phyloP scores from a whole-genome alignment of 441 rosid species.

The Pelargonium myrrhifolium region DNA sequence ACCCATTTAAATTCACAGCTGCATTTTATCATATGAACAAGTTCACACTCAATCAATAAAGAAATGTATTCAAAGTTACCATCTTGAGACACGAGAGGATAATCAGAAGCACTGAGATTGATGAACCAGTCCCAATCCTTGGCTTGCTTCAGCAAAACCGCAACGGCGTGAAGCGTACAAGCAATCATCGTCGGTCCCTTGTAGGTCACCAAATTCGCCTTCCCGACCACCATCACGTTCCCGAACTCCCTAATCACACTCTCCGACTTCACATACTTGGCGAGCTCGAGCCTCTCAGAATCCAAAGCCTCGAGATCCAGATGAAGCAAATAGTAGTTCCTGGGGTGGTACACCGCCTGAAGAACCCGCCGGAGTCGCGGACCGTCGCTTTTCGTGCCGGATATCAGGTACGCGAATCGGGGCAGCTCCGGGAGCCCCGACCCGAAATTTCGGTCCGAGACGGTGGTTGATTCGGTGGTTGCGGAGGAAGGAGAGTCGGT shows the following conservation, averaged over 20 bases:
- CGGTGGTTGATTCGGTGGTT: slow-evolving; percentile 7
- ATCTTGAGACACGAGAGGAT: slow-evolving; percentile 87
- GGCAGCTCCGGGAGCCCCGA: slow-evolving; percentile 34
- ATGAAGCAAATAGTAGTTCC: slow-evolving; percentile 67
- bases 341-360: slow-evolving; percentile 63
- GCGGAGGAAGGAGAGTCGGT: slow-evolving; percentile 22
- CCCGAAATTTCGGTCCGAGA: slow-evolving; percentile 14
- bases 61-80: slow-evolving; percentile 32
- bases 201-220: slow-evolving; percentile 62
- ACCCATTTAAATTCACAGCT: too few species aligned
- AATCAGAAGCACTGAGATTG: slow-evolving; percentile 66
- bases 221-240: slow-evolving; percentile 82
- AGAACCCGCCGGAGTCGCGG: slow-evolving; percentile 49
- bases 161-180: slow-evolving; percentile 58
- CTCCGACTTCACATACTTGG: slow-evolving; percentile 66
- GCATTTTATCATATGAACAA: too few species aligned
- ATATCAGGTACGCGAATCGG: slow-evolving; percentile 60
- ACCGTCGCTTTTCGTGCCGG: slow-evolving; percentile 69
- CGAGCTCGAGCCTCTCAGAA: slow-evolving; percentile 60
- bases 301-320: slow-evolving; percentile 83
- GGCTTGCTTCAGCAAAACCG: slow-evolving; percentile 61
- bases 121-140: too few species aligned
- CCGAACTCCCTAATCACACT: slow-evolving; percentile 35
- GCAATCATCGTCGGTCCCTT: slow-evolving; percentile 81
- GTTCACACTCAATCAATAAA: too few species aligned